phyloP scores from a whole-genome alignment of 345 rosid species.

The Erodium maritimum region DNA sequence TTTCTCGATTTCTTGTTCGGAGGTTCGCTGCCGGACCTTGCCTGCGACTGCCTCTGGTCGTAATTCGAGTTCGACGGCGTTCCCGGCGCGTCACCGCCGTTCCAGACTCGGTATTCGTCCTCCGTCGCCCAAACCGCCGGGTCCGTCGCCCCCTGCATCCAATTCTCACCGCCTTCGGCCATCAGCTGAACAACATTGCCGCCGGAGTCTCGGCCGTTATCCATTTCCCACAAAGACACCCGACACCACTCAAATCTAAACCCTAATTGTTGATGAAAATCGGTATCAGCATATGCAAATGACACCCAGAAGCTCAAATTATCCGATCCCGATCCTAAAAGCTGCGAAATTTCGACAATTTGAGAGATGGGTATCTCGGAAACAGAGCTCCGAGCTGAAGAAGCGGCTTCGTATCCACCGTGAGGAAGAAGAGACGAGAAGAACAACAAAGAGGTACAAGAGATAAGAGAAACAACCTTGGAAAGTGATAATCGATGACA shows the following conservation, averaged over 20 bases:
- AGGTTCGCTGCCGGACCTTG: slow-evolving; percentile 38
- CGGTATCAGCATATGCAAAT: too few species aligned
- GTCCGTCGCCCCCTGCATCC: slow-evolving; percentile 9
- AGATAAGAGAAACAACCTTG: too few species aligned
- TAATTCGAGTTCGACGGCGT: slow-evolving; percentile 34
- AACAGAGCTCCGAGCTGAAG: too few species aligned
- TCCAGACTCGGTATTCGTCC: slow-evolving; percentile 73
- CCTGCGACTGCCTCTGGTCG: slow-evolving; percentile 26
- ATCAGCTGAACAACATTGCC: slow-evolving; percentile 58
- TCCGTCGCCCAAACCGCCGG: slow-evolving; percentile 87
- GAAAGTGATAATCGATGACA: neutral
- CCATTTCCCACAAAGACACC: slow-evolving; percentile 27
- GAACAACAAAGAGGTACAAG: neutral
- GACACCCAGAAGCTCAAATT: neutral
- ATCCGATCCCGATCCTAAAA: slow-evolving; percentile 6
- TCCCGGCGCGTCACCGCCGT: slow-evolving; percentile 26
- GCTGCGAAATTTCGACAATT: slow-evolving; percentile 7
- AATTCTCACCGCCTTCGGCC: slow-evolving; percentile 19
- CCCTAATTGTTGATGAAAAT: neutral
- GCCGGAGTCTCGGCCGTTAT: slow-evolving; percentile 38
- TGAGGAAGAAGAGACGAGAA: too few species aligned
- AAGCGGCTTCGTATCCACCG: too few species aligned
- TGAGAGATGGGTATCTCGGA: slow-evolving; percentile 19
- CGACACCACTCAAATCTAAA: neutral
- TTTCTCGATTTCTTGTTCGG: slow-evolving; percentile 50